A percentile compares a stretch with the other conserved stretches of the same genome.
Conservation (phyloP, 768 basidiomycete species). For the Boletus pseudopeckii region DNA sequence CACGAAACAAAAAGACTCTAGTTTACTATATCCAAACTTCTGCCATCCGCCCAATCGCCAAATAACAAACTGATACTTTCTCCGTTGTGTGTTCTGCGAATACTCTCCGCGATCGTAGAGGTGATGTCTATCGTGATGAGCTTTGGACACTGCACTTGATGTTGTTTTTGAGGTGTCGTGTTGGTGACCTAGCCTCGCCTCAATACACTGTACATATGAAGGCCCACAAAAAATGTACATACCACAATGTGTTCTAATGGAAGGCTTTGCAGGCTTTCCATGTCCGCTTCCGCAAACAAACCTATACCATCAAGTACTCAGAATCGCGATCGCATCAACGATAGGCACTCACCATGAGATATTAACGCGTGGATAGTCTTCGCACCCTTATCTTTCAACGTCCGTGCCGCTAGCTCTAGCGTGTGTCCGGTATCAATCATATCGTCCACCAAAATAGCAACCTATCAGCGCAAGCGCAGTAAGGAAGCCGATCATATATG, state of each 20-base stretch:
- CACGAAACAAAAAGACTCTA: constrained; percentile 5
- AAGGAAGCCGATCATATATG: constrained; percentile 4
- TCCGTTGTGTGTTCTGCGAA: constrained; percentile 91
- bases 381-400: constrained; percentile 88
- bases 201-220: background rate
- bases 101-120: constrained; percentile 91
- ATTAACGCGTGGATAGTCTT: constrained; percentile 82
- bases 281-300: constrained; percentile 72
- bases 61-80: constrained; percentile 89
- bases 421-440: constrained; percentile 97
- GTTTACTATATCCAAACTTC: constrained; percentile 27
- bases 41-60: constrained; percentile 69
- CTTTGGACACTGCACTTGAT: constrained; percentile 63
- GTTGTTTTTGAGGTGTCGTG: constrained; percentile 81
- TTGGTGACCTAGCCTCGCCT: constrained; percentile 76
- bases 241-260: constrained; percentile 87
- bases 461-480: constrained; percentile 37
- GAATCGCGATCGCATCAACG: constrained; percentile 4
- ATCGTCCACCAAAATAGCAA: constrained; percentile 95
- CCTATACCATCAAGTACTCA: constrained; percentile 41
- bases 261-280: constrained; percentile 62
- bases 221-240: constrained; percentile 22
- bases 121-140: constrained; percentile 88
- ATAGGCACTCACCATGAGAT: constrained; percentile 70
- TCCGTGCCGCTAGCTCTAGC: constrained; percentile 77